Percentiles rank a stretch among this genome's conserved stretches.
phyloP scores from a whole-genome alignment of 108 stramenopile genomes.

The Skeletonema costatum region DNA sequence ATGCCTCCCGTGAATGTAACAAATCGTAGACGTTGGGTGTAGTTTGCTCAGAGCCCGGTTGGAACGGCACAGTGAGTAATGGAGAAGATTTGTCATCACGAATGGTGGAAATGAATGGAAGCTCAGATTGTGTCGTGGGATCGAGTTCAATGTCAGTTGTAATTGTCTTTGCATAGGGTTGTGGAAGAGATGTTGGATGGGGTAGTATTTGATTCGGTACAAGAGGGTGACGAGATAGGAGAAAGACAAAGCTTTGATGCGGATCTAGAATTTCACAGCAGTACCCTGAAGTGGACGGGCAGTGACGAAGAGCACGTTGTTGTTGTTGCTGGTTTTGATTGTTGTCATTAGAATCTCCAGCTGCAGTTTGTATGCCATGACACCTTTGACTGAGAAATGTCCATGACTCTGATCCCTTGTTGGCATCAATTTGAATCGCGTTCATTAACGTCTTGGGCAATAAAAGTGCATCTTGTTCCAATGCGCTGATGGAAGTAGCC shows the following conservation, averaged over 20 bases:
- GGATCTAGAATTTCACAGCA: slow-evolving; percentile 77
- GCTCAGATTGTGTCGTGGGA: slow-evolving; percentile 23
- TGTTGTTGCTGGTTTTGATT: slow-evolving; percentile 3
- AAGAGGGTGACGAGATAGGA: slow-evolving; percentile 57
- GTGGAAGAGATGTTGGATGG: slow-evolving; percentile 31
- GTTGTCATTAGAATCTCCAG: slow-evolving; percentile 8
- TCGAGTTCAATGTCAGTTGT: slow-evolving; percentile 8
- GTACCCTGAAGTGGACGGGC: slow-evolving; percentile 51
- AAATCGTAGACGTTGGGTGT: slow-evolving; percentile 51
- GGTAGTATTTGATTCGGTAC: slow-evolving; percentile 75
- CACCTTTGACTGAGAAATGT: slow-evolving; percentile 31
- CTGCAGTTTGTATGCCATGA: slow-evolving; percentile 32
- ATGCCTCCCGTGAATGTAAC: slow-evolving; percentile 23
- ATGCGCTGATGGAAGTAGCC: not conserved
- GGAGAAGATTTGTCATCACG: slow-evolving; percentile 24
- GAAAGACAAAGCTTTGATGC: slow-evolving; percentile 37
- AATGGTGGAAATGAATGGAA: slow-evolving; percentile 77
- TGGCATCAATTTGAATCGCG: slow-evolving; percentile 7
- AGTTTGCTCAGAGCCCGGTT: slow-evolving; percentile 24
- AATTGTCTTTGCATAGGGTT: slow-evolving; percentile 42
- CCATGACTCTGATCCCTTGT: slow-evolving; percentile 7
- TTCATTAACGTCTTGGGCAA: slow-evolving; percentile 26
- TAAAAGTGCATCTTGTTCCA: slow-evolving; percentile 38
- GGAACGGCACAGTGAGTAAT: slow-evolving; percentile 8
- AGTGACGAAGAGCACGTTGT: slow-evolving; percentile 29